A percentile compares a stretch with the other conserved stretches of the same genome.
phyloP scores from a whole-genome alignment of 106 monocot genomes.

The Dendrobium chrysotoxum region DNA sequence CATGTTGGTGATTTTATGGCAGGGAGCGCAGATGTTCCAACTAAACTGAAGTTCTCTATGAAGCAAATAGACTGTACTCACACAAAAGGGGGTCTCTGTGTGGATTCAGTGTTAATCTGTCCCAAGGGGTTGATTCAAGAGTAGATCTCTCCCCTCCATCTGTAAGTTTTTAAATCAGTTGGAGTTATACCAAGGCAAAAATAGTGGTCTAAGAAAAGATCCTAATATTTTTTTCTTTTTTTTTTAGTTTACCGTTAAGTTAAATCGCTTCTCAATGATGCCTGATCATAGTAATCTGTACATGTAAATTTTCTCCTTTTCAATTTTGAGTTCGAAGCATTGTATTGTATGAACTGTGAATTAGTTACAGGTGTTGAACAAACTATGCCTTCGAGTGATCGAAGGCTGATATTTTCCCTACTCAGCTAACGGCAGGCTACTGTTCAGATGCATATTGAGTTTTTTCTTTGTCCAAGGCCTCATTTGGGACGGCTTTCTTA shows the following conservation, averaged over 20 bases:
- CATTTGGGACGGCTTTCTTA: too few relatives aligned
- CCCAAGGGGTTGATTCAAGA: conserved; percentile 25
- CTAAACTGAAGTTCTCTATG: conserved; percentile 47
- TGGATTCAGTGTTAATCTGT: conserved; percentile 42
- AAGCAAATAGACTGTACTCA: conserved; percentile 61
- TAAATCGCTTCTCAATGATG: neutral
- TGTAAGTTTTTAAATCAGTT: conserved; percentile 3
- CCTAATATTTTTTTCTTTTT: neutral
- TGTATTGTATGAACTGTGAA: neutral
- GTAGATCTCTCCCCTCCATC: conserved; percentile 4
- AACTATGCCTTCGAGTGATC: neutral
- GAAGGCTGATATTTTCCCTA: neutral
- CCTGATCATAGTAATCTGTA: neutral
- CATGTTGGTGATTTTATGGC: conserved; percentile 46
- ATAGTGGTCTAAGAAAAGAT: neutral
- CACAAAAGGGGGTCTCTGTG: conserved; percentile 51
- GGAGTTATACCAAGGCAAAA: neutral
- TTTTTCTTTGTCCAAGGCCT: too few relatives aligned
- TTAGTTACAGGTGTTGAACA: neutral
- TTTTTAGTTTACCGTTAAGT: neutral
- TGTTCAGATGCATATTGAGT: too few relatives aligned
- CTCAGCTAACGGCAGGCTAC: too few relatives aligned
- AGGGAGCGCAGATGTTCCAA: conserved; percentile 11
- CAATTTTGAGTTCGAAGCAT: neutral
- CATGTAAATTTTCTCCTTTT: conserved; percentile 5